Evolutionary conservation across 2,329 filamentous ascomycete species (phyloP).

Genomic region (Fusarium duplospermum): DNA sequence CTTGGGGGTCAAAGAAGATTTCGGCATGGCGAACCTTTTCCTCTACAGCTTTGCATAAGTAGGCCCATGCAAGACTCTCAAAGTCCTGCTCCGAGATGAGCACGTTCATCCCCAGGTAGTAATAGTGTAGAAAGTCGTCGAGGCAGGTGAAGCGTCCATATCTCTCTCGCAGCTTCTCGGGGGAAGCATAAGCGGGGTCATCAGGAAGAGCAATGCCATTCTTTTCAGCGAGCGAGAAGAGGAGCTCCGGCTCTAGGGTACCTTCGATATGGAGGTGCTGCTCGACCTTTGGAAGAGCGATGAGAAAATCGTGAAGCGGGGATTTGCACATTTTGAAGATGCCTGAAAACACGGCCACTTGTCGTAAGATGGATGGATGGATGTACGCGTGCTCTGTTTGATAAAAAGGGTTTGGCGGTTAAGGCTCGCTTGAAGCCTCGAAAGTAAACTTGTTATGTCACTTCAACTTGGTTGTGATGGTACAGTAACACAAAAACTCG

Average conservation of each 20-base stretch:
- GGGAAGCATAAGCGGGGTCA: constrained; percentile 73
- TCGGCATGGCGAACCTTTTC: constrained; percentile 79
- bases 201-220: constrained; percentile 74
- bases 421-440: neutral
- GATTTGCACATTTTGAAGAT: constrained; percentile 63
- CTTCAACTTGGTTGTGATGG: neutral
- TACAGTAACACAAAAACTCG: neutral
- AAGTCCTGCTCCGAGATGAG: constrained; percentile 76
- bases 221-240: constrained; percentile 75
- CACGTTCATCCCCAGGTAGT: constrained; percentile 81
- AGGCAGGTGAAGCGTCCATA: constrained; percentile 77
- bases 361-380: neutral
- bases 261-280: constrained; percentile 87
- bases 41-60: constrained; percentile 72
- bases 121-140: constrained; percentile 82
- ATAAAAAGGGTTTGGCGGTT: neutral
- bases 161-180: constrained; percentile 68
- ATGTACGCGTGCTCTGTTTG: too few species aligned
- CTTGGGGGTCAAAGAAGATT: constrained; percentile 85
- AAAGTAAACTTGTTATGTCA: neutral
- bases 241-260: constrained; percentile 74
- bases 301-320: constrained; percentile 66
- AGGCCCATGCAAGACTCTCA: constrained; percentile 77
- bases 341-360: neutral
- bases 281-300: constrained; percentile 80